These are phyloP conservation scores for Lupinus albus DNA, from an alignment of 306 rosid genomes.

Conservation along the genomic window DNA sequence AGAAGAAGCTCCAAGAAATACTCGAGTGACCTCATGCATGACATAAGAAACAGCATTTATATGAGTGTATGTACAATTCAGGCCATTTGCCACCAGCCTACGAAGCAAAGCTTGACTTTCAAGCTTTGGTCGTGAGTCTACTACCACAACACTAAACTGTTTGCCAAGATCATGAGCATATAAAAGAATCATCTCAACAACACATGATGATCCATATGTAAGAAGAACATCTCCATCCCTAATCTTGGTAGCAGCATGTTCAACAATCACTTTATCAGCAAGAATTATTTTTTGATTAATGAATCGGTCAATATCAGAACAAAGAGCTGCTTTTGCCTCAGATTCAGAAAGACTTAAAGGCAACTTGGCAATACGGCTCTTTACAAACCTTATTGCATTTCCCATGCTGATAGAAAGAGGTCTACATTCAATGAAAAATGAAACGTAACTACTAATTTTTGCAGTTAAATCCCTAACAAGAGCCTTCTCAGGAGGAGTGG, in stretches of 20 bases:
- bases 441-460: conserved; percentile 72
- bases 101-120: conserved; percentile 80
- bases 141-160: conserved; percentile 79
- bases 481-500: conserved; percentile 68
- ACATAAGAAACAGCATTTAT: conserved; percentile 77
- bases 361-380: conserved; percentile 64
- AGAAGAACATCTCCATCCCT: conserved; percentile 90
- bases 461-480: conserved; percentile 79
- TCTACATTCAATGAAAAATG: conserved; percentile 79
- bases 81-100: conserved; percentile 69
- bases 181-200: conserved; percentile 74
- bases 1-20: conserved; percentile 79
- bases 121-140: conserved; percentile 85
- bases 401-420: conserved; percentile 93
- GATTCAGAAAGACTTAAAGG: conserved; percentile 61
- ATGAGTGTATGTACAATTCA: conserved; percentile 81
- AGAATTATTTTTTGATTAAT: conserved; percentile 77
- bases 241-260: conserved; percentile 72
- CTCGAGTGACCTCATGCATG: conserved; percentile 85
- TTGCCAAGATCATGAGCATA: conserved; percentile 76
- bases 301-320: conserved; percentile 71
- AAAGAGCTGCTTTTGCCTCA: conserved; percentile 72
- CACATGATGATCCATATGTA: conserved; percentile 68
- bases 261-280: conserved; percentile 80
- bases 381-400: conserved; percentile 76